Percentiles rank a stretch among this genome's conserved stretches.
These are phyloP conservation scores for Backusella liffmaniae DNA, from an alignment of 192 early-diverging fungal genomes.

Conservation along the genomic window DNA sequence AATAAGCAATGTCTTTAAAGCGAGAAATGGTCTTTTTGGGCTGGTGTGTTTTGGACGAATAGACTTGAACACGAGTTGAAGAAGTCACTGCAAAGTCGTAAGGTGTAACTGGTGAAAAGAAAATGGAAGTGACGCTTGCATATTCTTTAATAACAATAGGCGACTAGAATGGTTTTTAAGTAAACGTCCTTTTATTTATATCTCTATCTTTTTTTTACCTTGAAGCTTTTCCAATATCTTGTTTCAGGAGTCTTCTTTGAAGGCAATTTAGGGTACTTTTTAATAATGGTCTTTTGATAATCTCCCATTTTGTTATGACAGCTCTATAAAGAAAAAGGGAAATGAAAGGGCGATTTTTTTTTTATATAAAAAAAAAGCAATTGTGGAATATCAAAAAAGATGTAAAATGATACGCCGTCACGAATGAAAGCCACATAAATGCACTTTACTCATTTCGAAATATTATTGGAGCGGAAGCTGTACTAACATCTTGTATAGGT, in stretches of 20 bases:
- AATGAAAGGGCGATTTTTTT: background rate
- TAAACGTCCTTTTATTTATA: background rate
- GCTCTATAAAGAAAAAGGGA: background rate
- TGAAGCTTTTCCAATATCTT: conserved; percentile 79
- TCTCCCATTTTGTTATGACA: conserved; percentile 30
- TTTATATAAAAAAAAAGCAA: background rate
- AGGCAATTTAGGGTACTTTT: conserved; percentile 53
- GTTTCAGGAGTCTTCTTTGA: conserved; percentile 59
- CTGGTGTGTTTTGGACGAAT: conserved; percentile 77
- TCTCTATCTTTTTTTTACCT: conserved; percentile 40
- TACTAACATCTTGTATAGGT: too few species aligned
- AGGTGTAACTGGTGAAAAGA: conserved; percentile 79
- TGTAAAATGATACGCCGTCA: background rate
- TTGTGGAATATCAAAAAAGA: conserved; percentile 1
- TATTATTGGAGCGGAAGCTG: too few species aligned
- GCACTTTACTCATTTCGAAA: background rate
- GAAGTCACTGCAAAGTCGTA: conserved; percentile 90
- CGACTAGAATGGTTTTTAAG: conserved; percentile 39
- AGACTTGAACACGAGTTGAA: conserved; percentile 90
- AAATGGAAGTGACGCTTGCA: conserved; percentile 76
- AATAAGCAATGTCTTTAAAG: conserved; percentile 87
- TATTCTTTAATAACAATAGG: conserved; percentile 87
- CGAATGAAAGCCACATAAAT: background rate
- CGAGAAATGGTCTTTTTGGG: conserved; percentile 91
- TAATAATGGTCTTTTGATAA: conserved; percentile 57